These are phyloP conservation scores for Aspergillus biplanus DNA, from an alignment of 495 filamentous ascomycete genomes.

Conservation along the genomic window DNA sequence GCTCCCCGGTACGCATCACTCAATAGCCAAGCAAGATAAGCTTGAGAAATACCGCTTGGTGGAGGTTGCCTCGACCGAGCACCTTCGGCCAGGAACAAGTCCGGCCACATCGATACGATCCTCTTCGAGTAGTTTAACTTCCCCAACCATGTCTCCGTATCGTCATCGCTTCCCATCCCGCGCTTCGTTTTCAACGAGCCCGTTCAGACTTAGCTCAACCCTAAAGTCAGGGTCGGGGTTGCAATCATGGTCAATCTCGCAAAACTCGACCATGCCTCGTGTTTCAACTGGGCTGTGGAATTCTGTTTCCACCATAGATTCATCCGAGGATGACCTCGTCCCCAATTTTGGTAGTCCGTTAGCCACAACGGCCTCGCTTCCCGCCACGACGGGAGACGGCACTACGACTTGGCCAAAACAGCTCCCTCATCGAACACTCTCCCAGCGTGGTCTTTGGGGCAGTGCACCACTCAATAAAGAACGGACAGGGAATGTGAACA, in stretches of 20 bases:
- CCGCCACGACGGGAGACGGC: neutral
- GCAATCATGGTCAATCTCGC: conserved; percentile 34
- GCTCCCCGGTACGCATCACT: conserved; percentile 26
- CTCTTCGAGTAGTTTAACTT: conserved; percentile 31
- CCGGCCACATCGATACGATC: conserved; percentile 32
- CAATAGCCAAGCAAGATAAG: conserved; percentile 37
- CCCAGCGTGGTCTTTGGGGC: conserved; percentile 51
- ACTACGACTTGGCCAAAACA: conserved; percentile 28
- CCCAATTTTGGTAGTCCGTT: conserved; percentile 42
- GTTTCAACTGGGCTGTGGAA: conserved; percentile 41
- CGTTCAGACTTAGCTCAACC: conserved; percentile 31
- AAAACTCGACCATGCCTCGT: conserved; percentile 30
- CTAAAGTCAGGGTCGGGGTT: conserved; percentile 25
- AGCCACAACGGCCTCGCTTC: conserved; percentile 19
- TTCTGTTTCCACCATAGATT: conserved; percentile 30
- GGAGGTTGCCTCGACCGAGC: conserved; percentile 77
- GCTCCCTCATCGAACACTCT: conserved; percentile 38
- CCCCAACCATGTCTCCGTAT: conserved; percentile 28
- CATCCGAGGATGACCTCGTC: conserved; percentile 37
- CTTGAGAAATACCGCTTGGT: conserved; percentile 75
- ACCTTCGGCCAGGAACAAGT: conserved; percentile 64
- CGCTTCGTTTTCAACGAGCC: conserved; percentile 29
- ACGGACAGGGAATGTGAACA: conserved; percentile 35
- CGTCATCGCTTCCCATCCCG: conserved; percentile 39
- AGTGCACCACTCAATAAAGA: conserved; percentile 40